These are phyloP conservation scores for Ascochyta pisi DNA, from an alignment of 2,329 filamentous ascomycete genomes.

Conservation along the genomic window DNA sequence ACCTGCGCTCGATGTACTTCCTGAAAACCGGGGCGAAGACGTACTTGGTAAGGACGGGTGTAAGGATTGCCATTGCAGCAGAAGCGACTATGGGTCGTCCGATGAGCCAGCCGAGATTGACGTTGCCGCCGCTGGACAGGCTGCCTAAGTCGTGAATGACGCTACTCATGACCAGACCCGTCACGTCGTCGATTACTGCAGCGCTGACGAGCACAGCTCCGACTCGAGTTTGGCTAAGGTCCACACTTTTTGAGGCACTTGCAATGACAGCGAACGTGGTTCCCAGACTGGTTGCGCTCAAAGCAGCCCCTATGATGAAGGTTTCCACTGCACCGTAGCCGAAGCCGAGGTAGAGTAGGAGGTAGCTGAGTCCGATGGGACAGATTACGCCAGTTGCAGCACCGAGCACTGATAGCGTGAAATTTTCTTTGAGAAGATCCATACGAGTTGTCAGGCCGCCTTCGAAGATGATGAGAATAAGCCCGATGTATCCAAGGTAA, in stretches of 20 bases:
- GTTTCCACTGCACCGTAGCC: slow-evolving; percentile 47
- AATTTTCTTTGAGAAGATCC: slow-evolving; percentile 56
- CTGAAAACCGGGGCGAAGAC: slow-evolving; percentile 45
- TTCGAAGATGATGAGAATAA: slow-evolving; percentile 61
- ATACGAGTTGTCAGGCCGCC: slow-evolving; percentile 57
- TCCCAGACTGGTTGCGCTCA: slow-evolving; percentile 34
- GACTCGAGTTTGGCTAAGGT: slow-evolving; percentile 53
- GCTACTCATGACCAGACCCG: slow-evolving; percentile 53
- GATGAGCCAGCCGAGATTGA: slow-evolving; percentile 34
- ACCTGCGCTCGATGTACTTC: slow-evolving; percentile 22
- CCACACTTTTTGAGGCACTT: slow-evolving; percentile 42
- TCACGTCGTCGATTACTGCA: slow-evolving; percentile 57
- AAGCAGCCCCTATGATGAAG: slow-evolving; percentile 39
- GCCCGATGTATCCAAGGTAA: slow-evolving; percentile 56
- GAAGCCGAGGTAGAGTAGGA: slow-evolving; percentile 54
- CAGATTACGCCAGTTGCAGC: slow-evolving; percentile 56
- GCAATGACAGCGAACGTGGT: slow-evolving; percentile 49
- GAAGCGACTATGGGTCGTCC: slow-evolving; percentile 39
- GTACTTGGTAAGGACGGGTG: slow-evolving; percentile 40
- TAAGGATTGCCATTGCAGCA: slow-evolving; percentile 27
- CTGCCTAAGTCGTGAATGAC: slow-evolving; percentile 36
- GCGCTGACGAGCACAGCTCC: slow-evolving; percentile 56
- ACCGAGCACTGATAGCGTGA: slow-evolving; percentile 51
- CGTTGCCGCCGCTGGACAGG: slow-evolving; percentile 16
- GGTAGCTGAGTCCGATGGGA: slow-evolving; percentile 48